Percentiles rank a stretch among this genome's conserved stretches.
phyloP scores from a whole-genome alignment of 345 rosid species.

The Brassica carinata region DNA sequence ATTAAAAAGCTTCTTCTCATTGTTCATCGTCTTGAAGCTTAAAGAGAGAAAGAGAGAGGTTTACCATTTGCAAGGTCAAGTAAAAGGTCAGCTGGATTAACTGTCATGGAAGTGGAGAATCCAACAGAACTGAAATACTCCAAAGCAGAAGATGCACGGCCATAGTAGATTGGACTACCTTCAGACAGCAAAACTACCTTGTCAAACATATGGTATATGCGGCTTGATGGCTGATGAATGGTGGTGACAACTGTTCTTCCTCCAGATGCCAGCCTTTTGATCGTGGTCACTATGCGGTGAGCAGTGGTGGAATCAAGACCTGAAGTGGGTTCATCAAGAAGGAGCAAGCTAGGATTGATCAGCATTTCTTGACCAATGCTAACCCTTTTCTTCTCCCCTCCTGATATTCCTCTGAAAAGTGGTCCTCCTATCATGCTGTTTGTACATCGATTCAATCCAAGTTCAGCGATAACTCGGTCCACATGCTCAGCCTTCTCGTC shows the following conservation, averaged over 20 bases:
- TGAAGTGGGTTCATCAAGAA: slow-evolving; percentile 96
- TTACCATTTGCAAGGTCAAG: slow-evolving; percentile 99
- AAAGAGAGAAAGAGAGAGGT: slow-evolving; percentile 24
- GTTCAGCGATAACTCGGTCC: slow-evolving; percentile 67
- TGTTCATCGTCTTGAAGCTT: slow-evolving; percentile 18
- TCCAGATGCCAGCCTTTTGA: slow-evolving; percentile 80
- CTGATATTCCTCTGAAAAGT: slow-evolving; percentile 88
- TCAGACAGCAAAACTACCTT: slow-evolving; percentile 90
- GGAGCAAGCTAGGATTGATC: slow-evolving; percentile 85
- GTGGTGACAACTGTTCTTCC: slow-evolving; percentile 91
- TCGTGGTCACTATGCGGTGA: slow-evolving; percentile 70
- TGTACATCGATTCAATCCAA: slow-evolving; percentile 67
- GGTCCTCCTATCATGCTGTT: slow-evolving; percentile 99
- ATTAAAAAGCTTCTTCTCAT: background rate
- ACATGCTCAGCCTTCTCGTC: slow-evolving; percentile 82
- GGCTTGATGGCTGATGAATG: slow-evolving; percentile 97
- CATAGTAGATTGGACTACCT: slow-evolving; percentile 82
- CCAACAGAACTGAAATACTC: slow-evolving; percentile 89
- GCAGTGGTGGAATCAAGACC: slow-evolving; percentile 98
- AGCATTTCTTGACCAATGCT: slow-evolving; percentile 99
- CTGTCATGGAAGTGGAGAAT: slow-evolving; percentile 76
- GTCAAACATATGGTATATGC: slow-evolving; percentile 95
- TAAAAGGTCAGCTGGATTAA: slow-evolving; percentile 94
- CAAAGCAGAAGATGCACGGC: slow-evolving; percentile 81
- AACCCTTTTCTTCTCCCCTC: slow-evolving; percentile 96